Conservation (phyloP, 1,139 yeast genomes). For the Candida dubliniensis region DNA sequence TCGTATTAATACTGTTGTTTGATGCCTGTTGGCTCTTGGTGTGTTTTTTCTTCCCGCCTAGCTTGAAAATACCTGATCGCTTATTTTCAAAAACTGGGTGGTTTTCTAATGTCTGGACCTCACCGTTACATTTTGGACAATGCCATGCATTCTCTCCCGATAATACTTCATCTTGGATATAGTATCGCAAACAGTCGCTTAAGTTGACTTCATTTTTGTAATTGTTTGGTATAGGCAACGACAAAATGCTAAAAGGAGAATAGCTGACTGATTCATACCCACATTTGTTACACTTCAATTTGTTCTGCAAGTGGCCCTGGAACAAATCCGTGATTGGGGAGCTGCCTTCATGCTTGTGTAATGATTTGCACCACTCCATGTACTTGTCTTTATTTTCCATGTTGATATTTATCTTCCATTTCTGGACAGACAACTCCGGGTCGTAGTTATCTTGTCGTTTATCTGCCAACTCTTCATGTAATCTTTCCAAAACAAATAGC, state of each 20-base stretch:
- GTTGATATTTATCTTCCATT: constrained; percentile 35
- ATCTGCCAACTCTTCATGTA: constrained; percentile 64
- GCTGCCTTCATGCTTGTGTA: constrained; percentile 55
- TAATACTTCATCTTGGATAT: constrained; percentile 65
- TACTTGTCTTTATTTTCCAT: constrained; percentile 49
- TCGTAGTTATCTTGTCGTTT: constrained; percentile 14
- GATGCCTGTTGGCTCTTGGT: background rate
- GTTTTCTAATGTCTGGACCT: constrained; percentile 27
- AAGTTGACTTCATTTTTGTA: constrained; percentile 24
- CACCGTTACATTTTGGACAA: constrained; percentile 65
- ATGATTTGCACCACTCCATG: constrained; percentile 55
- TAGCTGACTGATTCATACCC: constrained; percentile 57
- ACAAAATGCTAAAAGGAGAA: constrained; percentile 62
- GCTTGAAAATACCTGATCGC: constrained; percentile 35
- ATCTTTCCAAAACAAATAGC: constrained; percentile 60
- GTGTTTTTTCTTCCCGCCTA: constrained; percentile 22
- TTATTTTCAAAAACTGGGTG: constrained; percentile 40
- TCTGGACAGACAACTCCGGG: constrained; percentile 27
- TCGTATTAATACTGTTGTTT: constrained; percentile 2
- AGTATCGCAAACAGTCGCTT: constrained; percentile 65
- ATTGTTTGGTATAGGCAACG: constrained; percentile 62
- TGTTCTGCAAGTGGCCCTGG: constrained; percentile 69
- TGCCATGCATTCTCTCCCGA: constrained; percentile 79
- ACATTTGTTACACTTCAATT: constrained; percentile 63
- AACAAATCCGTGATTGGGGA: constrained; percentile 65